phyloP scores from a whole-genome alignment of 31 red algal species.

The Odonthalia washingtoniensis region DNA sequence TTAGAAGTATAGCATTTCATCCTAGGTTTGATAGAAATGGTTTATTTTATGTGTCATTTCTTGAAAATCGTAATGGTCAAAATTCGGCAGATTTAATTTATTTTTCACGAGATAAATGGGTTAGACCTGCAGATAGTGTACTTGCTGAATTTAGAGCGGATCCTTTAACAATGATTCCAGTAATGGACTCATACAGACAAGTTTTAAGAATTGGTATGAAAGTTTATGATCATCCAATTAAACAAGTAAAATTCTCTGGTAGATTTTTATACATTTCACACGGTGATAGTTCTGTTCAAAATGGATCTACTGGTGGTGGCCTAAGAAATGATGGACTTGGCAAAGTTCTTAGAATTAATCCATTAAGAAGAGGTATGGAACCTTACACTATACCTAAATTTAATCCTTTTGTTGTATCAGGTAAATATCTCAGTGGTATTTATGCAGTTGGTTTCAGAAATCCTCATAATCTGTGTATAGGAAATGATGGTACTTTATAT shows the following conservation, averaged over 20 bases:
- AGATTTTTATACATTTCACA: conserved; percentile 58
- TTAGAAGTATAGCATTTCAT: conserved; percentile 65
- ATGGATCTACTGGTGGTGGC: conserved; percentile 55
- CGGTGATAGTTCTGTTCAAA: conserved; percentile 65
- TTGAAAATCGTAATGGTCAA: conserved; percentile 36
- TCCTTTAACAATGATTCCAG: conserved; percentile 24
- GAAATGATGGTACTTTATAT: conserved; percentile 35
- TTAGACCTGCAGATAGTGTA: conserved; percentile 56
- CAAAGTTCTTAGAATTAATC: conserved; percentile 76
- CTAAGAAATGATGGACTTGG: conserved; percentile 56
- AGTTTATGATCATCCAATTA: conserved; percentile 63
- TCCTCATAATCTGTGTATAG: conserved; percentile 66
- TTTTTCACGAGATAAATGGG: conserved; percentile 23
- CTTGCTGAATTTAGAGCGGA: conserved; percentile 45
- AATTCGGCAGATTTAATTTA: conserved; percentile 46
- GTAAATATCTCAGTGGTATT: conserved; percentile 19
- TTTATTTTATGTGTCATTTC: conserved; percentile 53
- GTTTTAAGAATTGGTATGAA: conserved; percentile 72
- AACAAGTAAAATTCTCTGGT: conserved; percentile 60
- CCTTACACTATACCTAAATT: conserved; percentile 52
- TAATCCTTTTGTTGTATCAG: conserved; percentile 52
- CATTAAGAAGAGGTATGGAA: conserved; percentile 16
- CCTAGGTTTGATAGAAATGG: conserved; percentile 49
- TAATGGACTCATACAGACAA: conserved; percentile 30
- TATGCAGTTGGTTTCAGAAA: conserved; percentile 64